phyloP scores from a whole-genome alignment of 164 flowering plant species.

The Piper longum region DNA sequence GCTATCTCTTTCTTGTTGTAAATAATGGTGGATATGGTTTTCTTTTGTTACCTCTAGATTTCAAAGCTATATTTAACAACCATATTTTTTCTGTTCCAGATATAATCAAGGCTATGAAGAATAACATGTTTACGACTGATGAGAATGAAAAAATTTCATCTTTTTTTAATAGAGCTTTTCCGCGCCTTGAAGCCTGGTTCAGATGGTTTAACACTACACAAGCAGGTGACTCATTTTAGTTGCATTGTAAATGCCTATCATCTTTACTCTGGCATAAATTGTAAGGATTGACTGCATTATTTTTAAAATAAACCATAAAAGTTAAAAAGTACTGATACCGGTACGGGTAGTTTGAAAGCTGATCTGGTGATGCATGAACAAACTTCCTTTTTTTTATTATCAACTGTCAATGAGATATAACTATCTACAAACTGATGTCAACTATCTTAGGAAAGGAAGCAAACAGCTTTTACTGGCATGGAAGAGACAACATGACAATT shows the following conservation, averaged over 20 bases:
- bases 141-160: slow-evolving; percentile 46
- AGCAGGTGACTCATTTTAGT: slow-evolving; percentile 30
- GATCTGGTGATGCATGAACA: background rate
- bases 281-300: background rate
- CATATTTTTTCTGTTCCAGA: slow-evolving; percentile 30
- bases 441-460: slow-evolving; percentile 38
- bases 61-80: slow-evolving; percentile 1
- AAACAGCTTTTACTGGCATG: slow-evolving; percentile 86
- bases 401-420: background rate
- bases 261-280: background rate
- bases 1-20: background rate
- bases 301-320: background rate
- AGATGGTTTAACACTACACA: slow-evolving; percentile 95
- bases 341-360: too few relatives aligned
- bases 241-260: background rate
- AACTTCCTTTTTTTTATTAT: background rate
- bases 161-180: slow-evolving; percentile 68
- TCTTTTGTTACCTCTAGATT: background rate
- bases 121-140: slow-evolving; percentile 33
- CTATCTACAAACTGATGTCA: background rate
- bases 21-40: background rate
- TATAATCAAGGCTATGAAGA: slow-evolving; percentile 37
- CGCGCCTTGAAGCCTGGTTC: slow-evolving; percentile 93
- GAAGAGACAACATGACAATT: slow-evolving; percentile 57
- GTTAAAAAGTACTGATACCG: too few relatives aligned